Percentiles rank a stretch among this genome's conserved stretches.
These are phyloP conservation scores for Clarireedia monteithiana DNA, from an alignment of 2,329 filamentous ascomycete species.

Conservation along the genomic window DNA sequence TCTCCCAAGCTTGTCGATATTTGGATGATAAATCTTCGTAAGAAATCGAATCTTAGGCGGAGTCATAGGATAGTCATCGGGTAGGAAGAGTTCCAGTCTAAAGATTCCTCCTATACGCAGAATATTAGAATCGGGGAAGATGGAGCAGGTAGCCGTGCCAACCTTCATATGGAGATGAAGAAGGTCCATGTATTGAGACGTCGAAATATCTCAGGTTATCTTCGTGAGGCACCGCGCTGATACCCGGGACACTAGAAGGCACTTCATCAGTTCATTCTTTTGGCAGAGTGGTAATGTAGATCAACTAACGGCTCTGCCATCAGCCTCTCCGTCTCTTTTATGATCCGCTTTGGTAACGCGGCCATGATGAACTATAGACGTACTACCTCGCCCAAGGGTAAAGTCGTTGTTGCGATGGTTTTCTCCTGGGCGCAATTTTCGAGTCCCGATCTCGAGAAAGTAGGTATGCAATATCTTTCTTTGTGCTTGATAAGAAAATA, in stretches of 20 bases:
- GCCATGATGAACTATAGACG: slow-evolving; percentile 40
- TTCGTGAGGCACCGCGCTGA: slow-evolving; percentile 90
- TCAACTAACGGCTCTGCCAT: slow-evolving; percentile 84
- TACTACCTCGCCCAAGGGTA: too few species aligned
- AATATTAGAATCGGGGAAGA: slow-evolving; percentile 8
- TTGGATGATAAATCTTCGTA: slow-evolving; percentile 98
- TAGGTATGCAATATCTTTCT: not conserved
- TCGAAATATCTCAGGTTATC: slow-evolving; percentile 98
- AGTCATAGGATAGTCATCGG: slow-evolving; percentile 98
- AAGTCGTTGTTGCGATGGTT: not conserved
- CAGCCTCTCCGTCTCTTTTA: slow-evolving; percentile 97
- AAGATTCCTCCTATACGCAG: slow-evolving; percentile 58
- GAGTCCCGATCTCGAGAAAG: not conserved
- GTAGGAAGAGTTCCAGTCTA: slow-evolving; percentile 93
- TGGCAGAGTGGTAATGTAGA: not conserved
- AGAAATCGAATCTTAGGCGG: slow-evolving; percentile 97
- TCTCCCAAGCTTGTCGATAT: slow-evolving; percentile 93
- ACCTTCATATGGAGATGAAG: slow-evolving; percentile 94
- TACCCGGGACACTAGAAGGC: slow-evolving; percentile 72
- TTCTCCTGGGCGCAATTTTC: not conserved
- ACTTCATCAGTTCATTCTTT: slow-evolving; percentile 10
- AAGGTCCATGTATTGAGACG: slow-evolving; percentile 88
- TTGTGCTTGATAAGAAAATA: slow-evolving; percentile 6
- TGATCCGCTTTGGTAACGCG: slow-evolving; percentile 80
- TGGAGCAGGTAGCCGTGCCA: not conserved